Evolutionary conservation across 495 filamentous ascomycete genomes (phyloP), one percentile per base, ranked within the genome.

Genomic region (Aspergillus campestris): DNA sequence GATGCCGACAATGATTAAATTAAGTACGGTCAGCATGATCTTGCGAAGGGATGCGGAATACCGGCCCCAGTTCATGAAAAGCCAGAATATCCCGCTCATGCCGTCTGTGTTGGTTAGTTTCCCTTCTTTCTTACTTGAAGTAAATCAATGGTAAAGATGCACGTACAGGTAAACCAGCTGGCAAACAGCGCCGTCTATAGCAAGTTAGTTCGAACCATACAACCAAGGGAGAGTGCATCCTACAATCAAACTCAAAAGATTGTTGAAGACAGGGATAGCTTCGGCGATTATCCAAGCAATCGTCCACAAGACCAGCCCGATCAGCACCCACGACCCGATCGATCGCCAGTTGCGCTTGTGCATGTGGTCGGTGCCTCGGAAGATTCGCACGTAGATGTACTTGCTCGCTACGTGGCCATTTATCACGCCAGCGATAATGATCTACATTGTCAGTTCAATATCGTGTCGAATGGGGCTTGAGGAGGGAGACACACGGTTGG

Each of bases 201-300:
- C 18, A 41, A 30, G 15, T 18, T 27, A 9, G 14, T 24, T 0
- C 8, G 4, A 7, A 14, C 14, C 3, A 39, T 8, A 27, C 14
- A 18, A n/a, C 7, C 34, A n/a, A 7, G 7, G 7, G 11, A 37
- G 34, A 15, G 34, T 1, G 4, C n/a, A 41, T 31, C 39, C 6
- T n/a, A 42, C 40, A 24, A 68, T 63, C 42, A 71, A 34, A 9
- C 57, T 61, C 29, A 84, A 56, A 41, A 84, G 53, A 33, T 77
- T 69, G 48, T 70, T 74, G 60, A 84, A 84, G 57, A 78, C 72
- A 4, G 82, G 82, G 15, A 84, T 79, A 8, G 75, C 72, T 51
- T 77, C 72, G 24, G 80, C 79, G 54, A 85, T 77, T 38, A 84
- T 53, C 73, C 76, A 84, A 6, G 78, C 77, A 11, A 81, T 40